phyloP scores from a whole-genome alignment of 2,329 filamentous ascomycete species.

The Torrubiellomyces zombiae region DNA sequence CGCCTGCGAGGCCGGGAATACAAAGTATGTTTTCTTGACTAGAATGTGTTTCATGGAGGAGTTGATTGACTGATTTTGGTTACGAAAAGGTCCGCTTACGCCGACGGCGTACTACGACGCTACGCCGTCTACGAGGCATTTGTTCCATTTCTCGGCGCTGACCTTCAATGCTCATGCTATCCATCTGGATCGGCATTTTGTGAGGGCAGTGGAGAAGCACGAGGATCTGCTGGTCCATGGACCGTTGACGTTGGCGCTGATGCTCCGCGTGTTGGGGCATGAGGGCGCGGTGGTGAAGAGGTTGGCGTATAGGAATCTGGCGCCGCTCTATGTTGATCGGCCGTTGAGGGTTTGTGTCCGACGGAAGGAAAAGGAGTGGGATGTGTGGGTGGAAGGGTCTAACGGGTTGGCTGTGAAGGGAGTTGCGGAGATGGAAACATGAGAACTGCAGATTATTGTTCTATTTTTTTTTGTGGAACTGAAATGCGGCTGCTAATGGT shows the following conservation, averaged over 20 bases:
- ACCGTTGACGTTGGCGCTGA: conserved; percentile 60
- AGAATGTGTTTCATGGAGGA: too few relatives aligned
- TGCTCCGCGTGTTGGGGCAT: conserved; percentile 45
- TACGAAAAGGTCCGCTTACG: too few relatives aligned
- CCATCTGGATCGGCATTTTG: conserved; percentile 63
- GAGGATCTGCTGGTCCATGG: conserved; percentile 69
- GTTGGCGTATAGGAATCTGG: conserved; percentile 67
- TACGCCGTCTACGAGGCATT: conserved; percentile 50
- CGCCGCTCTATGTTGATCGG: conserved; percentile 64
- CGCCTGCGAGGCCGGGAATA: too few relatives aligned
- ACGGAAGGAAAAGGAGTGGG: conserved; percentile 27
- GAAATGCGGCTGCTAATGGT: too few relatives aligned
- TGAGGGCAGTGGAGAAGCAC: conserved; percentile 56
- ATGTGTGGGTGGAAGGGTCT: conserved; percentile 48
- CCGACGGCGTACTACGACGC: too few relatives aligned
- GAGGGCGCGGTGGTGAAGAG: conserved; percentile 23
- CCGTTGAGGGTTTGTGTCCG: conserved; percentile 52
- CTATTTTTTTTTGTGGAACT: too few relatives aligned
- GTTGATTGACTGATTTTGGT: too few relatives aligned
- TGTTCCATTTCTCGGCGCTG: conserved; percentile 83
- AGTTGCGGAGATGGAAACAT: conserved; percentile 14
- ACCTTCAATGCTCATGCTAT: conserved; percentile 88
- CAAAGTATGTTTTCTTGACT: too few relatives aligned
- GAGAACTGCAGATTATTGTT: background rate
- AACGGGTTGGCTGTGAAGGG: conserved; percentile 49